Conservation (phyloP, 352 stramenopile species). For the Globisporangium cylindrosporum region DNA sequence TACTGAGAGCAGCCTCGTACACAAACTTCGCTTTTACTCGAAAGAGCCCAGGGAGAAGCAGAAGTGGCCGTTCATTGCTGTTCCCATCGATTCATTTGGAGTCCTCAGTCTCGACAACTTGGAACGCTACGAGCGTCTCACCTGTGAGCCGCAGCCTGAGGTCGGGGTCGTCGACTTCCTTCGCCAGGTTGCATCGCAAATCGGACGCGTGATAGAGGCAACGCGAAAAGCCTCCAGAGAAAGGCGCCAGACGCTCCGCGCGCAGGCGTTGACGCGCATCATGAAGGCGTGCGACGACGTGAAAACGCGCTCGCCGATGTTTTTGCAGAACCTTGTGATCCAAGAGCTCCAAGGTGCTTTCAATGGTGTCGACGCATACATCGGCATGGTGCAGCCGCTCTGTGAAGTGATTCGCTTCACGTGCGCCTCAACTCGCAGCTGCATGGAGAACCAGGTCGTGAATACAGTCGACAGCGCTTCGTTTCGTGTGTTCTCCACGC, state of each 20-base stretch:
- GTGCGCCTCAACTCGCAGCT: conserved; percentile 38
- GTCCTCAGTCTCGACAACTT: conserved; percentile 69
- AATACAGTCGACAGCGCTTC: conserved; percentile 42
- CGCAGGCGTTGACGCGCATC: conserved; percentile 45
- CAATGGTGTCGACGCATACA: conserved; percentile 62
- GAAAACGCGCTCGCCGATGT: conserved; percentile 19
- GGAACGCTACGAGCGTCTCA: conserved; percentile 37
- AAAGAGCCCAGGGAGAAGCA: conserved; percentile 17
- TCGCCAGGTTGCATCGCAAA: conserved; percentile 24
- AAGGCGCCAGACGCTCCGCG: conserved; percentile 15
- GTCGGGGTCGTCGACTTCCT: conserved; percentile 79
- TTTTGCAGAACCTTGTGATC: conserved; percentile 45
- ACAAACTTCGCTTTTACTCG: conserved; percentile 42
- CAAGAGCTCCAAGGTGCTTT: conserved; percentile 53
- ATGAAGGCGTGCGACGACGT: conserved; percentile 53
- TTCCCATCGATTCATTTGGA: conserved; percentile 46
- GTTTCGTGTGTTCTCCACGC: conserved; percentile 48
- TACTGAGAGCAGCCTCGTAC: conserved; percentile 1
- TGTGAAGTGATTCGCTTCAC: conserved; percentile 52
- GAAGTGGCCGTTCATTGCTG: conserved; percentile 65
- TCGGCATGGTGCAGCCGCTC: conserved; percentile 54
- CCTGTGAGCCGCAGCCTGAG: conserved; percentile 51
- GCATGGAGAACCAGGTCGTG: conserved; percentile 46
- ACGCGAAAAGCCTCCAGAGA: conserved; percentile 15
- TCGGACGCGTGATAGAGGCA: conserved; percentile 20